phyloP scores from a whole-genome alignment of 179 eudicot species.

The Silene vulgaris region DNA sequence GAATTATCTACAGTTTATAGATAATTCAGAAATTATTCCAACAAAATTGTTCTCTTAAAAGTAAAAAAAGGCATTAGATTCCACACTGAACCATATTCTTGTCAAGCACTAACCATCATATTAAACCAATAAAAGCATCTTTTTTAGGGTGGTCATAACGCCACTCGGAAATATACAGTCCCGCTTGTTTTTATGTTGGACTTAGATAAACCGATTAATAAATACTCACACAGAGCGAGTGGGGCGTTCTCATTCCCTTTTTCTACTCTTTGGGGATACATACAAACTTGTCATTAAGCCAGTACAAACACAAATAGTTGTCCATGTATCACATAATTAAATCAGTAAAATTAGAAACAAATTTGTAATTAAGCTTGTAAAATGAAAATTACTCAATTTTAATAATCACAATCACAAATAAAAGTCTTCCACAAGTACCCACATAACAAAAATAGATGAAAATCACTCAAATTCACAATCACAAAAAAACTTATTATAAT shows the following conservation, averaged over 20 bases:
- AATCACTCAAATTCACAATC: too few species aligned
- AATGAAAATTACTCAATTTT: not conserved
- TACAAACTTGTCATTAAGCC: not conserved
- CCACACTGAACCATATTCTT: constrained; percentile 17
- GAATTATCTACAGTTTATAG: constrained; percentile 6
- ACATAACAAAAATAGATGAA: too few species aligned
- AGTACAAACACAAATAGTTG: not conserved
- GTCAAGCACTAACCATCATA: constrained; percentile 20
- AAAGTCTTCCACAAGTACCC: too few species aligned
- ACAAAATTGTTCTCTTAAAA: not conserved
- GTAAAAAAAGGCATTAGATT: constrained; percentile 16
- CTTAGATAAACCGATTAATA: too few species aligned
- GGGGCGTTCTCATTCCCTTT: too few species aligned
- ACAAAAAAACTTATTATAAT: too few species aligned
- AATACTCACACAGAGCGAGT: too few species aligned
- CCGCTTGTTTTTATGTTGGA: too few species aligned
- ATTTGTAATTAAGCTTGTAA: not conserved
- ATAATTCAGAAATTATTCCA: constrained; percentile 24
- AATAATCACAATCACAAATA: too few species aligned
- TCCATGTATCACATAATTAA: not conserved
- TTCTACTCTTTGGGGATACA: not conserved
- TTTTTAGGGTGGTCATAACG: too few species aligned
- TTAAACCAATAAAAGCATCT: constrained; percentile 1
- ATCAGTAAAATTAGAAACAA: too few species aligned
- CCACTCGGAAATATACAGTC: too few species aligned